A percentile compares a stretch with the other conserved stretches of the same genome.
These are phyloP conservation scores for Xanthoparmelia taractica DNA, from an alignment of 495 filamentous ascomycete species.

Conservation along the genomic window DNA sequence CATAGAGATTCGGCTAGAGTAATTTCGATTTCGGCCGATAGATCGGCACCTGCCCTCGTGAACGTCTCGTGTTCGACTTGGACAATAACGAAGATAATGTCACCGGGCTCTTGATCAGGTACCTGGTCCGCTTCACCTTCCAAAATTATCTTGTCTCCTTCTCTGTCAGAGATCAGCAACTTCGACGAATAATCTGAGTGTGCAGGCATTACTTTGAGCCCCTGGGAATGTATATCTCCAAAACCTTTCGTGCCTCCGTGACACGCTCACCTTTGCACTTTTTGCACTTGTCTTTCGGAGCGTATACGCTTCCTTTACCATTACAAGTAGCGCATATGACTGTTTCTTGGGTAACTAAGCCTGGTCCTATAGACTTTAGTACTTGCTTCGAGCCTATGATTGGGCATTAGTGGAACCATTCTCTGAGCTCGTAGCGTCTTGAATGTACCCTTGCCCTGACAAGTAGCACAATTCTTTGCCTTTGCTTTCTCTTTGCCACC, in stretches of 20 bases:
- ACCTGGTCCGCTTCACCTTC: constrained; percentile 93
- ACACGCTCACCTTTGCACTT: constrained; percentile 92
- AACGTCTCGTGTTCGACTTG: constrained; percentile 78
- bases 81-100: constrained; percentile 79
- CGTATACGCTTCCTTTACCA: constrained; percentile 73
- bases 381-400: constrained; percentile 54
- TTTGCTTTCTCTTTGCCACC: constrained; percentile 91
- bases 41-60: constrained; percentile 70
- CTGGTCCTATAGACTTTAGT: constrained; percentile 69
- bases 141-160: constrained; percentile 83
- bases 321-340: constrained; percentile 70
- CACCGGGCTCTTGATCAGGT: constrained; percentile 83
- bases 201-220: constrained; percentile 54
- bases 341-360: constrained; percentile 67
- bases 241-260: constrained; percentile 73
- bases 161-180: constrained; percentile 35
- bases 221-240: constrained; percentile 92
- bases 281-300: constrained; percentile 94
- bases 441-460: constrained; percentile 58
- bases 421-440: background rate
- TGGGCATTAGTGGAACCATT: background rate
- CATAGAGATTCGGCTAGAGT: constrained; percentile 76
- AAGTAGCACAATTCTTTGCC: constrained; percentile 73
- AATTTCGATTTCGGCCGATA: constrained; percentile 69
- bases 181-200: background rate